A percentile compares a stretch with the other conserved stretches of the same genome.
Conservation (phyloP, 108 stramenopile species). For the Cyclostephanos invisitatus region DNA sequence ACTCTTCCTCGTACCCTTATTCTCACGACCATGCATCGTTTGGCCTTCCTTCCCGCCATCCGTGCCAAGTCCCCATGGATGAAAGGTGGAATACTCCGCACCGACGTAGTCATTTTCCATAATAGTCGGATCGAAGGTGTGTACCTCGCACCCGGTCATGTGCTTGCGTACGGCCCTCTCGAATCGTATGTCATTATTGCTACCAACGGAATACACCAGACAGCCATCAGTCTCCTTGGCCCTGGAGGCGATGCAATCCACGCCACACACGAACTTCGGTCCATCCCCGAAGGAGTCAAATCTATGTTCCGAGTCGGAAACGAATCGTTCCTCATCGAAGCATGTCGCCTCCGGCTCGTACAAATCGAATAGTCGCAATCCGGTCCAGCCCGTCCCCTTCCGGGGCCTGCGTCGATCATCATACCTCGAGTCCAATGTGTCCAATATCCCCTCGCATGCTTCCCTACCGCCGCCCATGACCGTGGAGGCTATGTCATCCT, state of each 20-base stretch:
- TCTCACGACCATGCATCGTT: neutral
- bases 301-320: neutral
- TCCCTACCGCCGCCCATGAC: too few relatives aligned
- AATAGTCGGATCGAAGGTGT: constrained; percentile 49
- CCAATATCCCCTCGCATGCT: neutral
- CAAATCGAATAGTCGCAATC: neutral
- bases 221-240: constrained; percentile 13
- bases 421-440: neutral
- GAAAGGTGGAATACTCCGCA: constrained; percentile 30
- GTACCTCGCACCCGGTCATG: constrained; percentile 39
- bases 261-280: constrained; percentile 42
- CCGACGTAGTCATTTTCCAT: constrained; percentile 21
- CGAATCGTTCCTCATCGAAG: constrained; percentile 39
- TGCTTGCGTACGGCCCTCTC: constrained; percentile 20
- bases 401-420: neutral
- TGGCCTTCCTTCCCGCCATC: constrained; percentile 5
- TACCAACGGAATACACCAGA: constrained; percentile 41
- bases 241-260: constrained; percentile 27
- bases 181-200: constrained; percentile 37
- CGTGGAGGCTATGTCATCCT: too few relatives aligned
- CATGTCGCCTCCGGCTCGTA: constrained; percentile 43
- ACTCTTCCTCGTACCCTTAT: constrained; percentile 19
- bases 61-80: constrained; percentile 40
- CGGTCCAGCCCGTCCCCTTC: neutral
- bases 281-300: constrained; percentile 42